Percentiles rank a stretch among this genome's conserved stretches.
Evolutionary conservation across 306 rosid species (phyloP).

Genomic region (Begonia masoniana): DNA sequence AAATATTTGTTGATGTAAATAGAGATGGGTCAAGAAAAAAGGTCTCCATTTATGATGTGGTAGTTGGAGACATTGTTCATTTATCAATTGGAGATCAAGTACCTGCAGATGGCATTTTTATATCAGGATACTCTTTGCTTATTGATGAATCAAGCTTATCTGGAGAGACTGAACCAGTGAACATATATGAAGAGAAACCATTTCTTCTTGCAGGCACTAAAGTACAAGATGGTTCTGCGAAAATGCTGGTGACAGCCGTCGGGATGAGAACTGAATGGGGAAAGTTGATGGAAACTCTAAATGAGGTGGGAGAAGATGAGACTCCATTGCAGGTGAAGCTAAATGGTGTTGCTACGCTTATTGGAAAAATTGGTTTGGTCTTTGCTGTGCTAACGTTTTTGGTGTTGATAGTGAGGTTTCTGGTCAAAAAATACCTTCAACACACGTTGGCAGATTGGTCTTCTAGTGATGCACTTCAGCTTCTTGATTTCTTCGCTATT

Average conservation of each 20-base stretch:
- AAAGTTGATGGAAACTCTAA: conserved; percentile 85
- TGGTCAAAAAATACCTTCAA: conserved; percentile 36
- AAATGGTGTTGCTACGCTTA: conserved; percentile 89
- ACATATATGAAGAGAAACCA: conserved; percentile 39
- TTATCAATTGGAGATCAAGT: conserved; percentile 84
- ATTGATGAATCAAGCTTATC: conserved; percentile 89
- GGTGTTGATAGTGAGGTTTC: conserved; percentile 47
- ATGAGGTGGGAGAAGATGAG: conserved; percentile 94
- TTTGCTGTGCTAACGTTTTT: conserved; percentile 74
- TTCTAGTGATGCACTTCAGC: conserved; percentile 52
- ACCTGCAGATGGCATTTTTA: conserved; percentile 85
- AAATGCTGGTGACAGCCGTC: conserved; percentile 84
- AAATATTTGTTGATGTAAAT: conserved; percentile 66
- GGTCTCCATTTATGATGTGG: conserved; percentile 64
- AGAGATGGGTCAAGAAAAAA: conserved; percentile 66
- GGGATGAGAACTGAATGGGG: conserved; percentile 99
- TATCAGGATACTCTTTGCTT: conserved; percentile 62
- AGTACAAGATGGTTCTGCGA: conserved; percentile 91
- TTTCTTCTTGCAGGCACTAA: conserved; percentile 93
- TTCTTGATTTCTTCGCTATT: conserved; percentile 75
- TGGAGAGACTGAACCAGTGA: conserved; percentile 89
- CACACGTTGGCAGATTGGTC: conserved; percentile 56
- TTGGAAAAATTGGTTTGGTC: conserved; percentile 83
- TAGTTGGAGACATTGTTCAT: conserved; percentile 85
- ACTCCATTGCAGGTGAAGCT: conserved; percentile 95